These are phyloP conservation scores for Aspergillus chevalieri DNA, from an alignment of 2,329 filamentous ascomycete genomes.

Conservation along the genomic window DNA sequence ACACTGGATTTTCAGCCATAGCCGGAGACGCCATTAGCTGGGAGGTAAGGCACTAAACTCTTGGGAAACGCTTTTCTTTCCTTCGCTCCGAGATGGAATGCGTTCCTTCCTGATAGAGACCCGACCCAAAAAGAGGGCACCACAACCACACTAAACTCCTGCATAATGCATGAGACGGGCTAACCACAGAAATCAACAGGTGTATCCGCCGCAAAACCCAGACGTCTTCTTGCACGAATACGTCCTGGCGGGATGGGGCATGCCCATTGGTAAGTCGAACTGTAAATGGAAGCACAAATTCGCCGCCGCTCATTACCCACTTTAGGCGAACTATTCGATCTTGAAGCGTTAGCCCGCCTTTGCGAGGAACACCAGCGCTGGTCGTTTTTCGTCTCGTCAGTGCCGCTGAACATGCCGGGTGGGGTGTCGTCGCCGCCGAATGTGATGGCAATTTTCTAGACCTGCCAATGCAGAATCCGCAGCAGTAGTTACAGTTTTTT, in stretches of 20 bases:
- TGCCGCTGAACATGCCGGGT: conserved; percentile 46
- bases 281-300: background rate
- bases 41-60: conserved; percentile 36
- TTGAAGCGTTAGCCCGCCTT: conserved; percentile 36
- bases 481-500: background rate
- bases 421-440: conserved; percentile 44
- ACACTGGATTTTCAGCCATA: conserved; percentile 52
- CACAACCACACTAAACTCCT: background rate
- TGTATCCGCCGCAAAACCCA: conserved; percentile 37
- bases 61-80: background rate
- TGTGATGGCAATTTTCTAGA: conserved; percentile 40
- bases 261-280: conserved; percentile 37
- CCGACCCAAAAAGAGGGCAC: background rate
- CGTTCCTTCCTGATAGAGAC: background rate
- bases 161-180: background rate
- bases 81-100: background rate
- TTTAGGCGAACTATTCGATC: conserved; percentile 41
- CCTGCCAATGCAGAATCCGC: background rate
- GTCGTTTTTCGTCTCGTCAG: conserved; percentile 47
- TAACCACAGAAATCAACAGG: conserved; percentile 20
- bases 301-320: background rate
- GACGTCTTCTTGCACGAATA: conserved; percentile 43
- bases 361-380: conserved; percentile 37
- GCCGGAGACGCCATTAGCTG: conserved; percentile 53
- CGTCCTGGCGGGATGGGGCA: conserved; percentile 47